These are phyloP conservation scores for Sorghum bicolor DNA, from an alignment of 176 grass and related monocot genomes.

Conservation along the genomic window DNA sequence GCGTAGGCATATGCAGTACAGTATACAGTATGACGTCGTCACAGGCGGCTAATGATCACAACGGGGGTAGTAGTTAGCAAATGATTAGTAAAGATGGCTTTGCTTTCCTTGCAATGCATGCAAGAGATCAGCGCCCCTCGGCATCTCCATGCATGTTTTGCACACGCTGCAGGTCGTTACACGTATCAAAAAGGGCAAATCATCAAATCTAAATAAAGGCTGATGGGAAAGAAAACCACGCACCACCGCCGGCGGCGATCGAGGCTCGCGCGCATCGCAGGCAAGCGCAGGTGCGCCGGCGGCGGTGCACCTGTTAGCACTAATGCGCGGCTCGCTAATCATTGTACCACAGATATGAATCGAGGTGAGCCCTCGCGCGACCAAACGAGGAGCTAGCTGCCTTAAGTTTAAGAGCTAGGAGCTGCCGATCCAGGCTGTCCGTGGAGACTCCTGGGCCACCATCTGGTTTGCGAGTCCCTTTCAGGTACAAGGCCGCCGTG, in stretches of 20 bases:
- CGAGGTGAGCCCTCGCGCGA: conserved; percentile 2
- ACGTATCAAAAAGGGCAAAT: background rate
- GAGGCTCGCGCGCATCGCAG: background rate
- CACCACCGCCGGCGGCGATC: background rate
- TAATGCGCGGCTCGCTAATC: conserved; percentile 29
- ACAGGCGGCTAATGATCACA: background rate
- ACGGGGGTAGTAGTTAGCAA: conserved; percentile 3
- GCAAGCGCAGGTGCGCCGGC: background rate
- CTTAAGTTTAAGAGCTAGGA: background rate
- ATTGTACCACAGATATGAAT: conserved; percentile 39
- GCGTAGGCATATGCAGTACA: background rate
- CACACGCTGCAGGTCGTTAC: background rate
- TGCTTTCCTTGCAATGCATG: conserved; percentile 53
- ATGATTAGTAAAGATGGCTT: background rate
- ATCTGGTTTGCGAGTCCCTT: conserved; percentile 39
- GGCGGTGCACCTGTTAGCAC: background rate
- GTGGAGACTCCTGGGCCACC: conserved; percentile 9
- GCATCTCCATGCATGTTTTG: background rate
- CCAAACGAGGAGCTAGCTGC: conserved; percentile 9
- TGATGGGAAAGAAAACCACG: background rate
- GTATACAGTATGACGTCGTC: background rate
- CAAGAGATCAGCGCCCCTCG: background rate
- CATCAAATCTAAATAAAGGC: background rate
- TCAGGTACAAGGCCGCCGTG: conserved; percentile 3
- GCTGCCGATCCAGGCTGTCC: conserved; percentile 35